Percentiles rank a stretch among this genome's conserved stretches.
Conservation (phyloP, 1,139 yeast genomes). For the Dujonia santamariae region DNA sequence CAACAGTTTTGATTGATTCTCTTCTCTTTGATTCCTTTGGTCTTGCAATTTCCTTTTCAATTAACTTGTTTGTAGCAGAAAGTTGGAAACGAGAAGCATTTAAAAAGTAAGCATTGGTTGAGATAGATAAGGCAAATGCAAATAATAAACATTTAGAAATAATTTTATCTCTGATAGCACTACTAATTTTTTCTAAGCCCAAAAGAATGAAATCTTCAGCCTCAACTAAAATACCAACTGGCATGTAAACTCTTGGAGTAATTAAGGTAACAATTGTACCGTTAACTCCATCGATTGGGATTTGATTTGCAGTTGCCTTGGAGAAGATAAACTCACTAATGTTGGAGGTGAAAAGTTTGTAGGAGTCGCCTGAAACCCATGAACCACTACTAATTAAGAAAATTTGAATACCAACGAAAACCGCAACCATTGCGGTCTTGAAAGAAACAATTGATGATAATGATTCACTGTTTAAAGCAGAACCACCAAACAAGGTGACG, state of each 20-base stretch:
- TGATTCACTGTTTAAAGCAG: background rate
- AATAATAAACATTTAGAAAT: constrained; percentile 76
- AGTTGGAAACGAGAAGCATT: constrained; percentile 67
- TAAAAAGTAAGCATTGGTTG: constrained; percentile 79
- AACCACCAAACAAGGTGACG: constrained; percentile 15
- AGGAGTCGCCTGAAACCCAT: constrained; percentile 48
- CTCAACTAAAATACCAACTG: constrained; percentile 60
- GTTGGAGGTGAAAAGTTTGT: constrained; percentile 25
- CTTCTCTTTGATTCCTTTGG: constrained; percentile 18
- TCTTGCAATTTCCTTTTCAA: constrained; percentile 36
- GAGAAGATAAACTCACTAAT: constrained; percentile 15
- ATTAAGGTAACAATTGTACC: constrained; percentile 67
- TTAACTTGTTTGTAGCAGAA: constrained; percentile 40
- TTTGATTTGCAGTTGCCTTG: constrained; percentile 37
- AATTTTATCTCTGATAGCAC: constrained; percentile 78
- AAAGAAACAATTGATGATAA: constrained; percentile 50
- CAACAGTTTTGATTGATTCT: background rate
- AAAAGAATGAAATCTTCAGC: constrained; percentile 62
- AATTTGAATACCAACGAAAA: constrained; percentile 70
- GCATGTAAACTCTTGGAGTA: constrained; percentile 67
- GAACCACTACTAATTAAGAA: constrained; percentile 75
- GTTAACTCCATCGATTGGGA: constrained; percentile 35
- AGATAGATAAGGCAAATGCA: constrained; percentile 71
- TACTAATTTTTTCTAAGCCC: constrained; percentile 55
- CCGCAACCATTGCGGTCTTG: constrained; percentile 64